Evolutionary conservation across 1,284 basidiomycete genomes (phyloP).

Genomic region (Peniophora sp.): DNA sequence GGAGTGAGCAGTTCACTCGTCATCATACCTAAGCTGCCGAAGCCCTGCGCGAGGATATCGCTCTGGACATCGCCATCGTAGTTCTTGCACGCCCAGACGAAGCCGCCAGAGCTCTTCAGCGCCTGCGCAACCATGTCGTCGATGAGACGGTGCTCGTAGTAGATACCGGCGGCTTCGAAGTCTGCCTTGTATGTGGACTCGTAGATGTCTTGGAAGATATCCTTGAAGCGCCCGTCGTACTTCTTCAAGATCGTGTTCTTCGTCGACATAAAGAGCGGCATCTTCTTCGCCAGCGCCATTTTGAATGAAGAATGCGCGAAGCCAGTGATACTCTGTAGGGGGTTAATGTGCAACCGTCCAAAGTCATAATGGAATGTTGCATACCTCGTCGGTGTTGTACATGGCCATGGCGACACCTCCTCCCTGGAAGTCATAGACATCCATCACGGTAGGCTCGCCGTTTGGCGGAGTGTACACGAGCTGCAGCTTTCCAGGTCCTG

Average conservation of each 20-base stretch:
- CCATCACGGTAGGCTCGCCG: conserved; percentile 51
- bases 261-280: conserved; percentile 95
- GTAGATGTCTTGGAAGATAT: conserved; percentile 95
- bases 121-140: conserved; percentile 97
- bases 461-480: conserved; percentile 78
- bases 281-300: conserved; percentile 94
- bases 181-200: conserved; percentile 78
- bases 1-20: conserved; percentile 95
- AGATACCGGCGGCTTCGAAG: conserved; percentile 81
- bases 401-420: conserved; percentile 86
- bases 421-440: conserved; percentile 89
- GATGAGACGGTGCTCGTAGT: conserved; percentile 94
- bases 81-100: conserved; percentile 97
- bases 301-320: conserved; percentile 98
- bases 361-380: conserved; percentile 10
- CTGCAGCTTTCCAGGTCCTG: conserved; percentile 86
- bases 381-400: conserved; percentile 92
- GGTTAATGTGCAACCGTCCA: not conserved
- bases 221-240: conserved; percentile 98
- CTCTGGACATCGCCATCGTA: conserved; percentile 94
- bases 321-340: conserved; percentile 78
- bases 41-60: conserved; percentile 92
- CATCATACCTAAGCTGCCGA: conserved; percentile 96
- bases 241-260: conserved; percentile 97
- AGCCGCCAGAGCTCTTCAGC: conserved; percentile 94